A percentile compares a stretch with the other conserved stretches of the same genome.
phyloP scores from a whole-genome alignment of 495 filamentous ascomycete genomes.

The Aspergillus bertholletiae region DNA sequence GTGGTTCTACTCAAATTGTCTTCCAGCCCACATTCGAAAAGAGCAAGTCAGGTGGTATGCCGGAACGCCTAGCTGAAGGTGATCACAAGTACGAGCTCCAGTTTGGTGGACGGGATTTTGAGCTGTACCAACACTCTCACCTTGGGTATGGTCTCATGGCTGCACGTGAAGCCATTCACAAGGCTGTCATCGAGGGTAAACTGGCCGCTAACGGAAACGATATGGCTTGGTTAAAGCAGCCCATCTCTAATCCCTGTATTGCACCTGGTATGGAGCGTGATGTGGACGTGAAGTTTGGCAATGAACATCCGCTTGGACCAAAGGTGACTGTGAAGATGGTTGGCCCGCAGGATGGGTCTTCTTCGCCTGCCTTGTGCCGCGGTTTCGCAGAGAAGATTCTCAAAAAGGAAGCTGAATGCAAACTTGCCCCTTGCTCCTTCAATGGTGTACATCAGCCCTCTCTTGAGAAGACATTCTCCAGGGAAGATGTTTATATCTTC shows the following conservation, averaged over 20 bases:
- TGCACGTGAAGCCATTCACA: conserved; percentile 82
- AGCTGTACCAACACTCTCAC: conserved; percentile 98
- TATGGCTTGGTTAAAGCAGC: conserved; percentile 54
- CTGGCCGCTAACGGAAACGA: conserved; percentile 44
- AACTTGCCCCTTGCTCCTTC: conserved; percentile 90
- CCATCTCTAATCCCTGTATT: conserved; percentile 87
- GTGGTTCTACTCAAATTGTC: conserved; percentile 96
- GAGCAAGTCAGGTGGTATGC: conserved; percentile 75
- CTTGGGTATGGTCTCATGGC: conserved; percentile 96
- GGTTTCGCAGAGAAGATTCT: conserved; percentile 85
- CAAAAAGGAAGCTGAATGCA: conserved; percentile 79
- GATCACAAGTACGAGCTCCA: conserved; percentile 95
- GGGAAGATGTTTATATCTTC: conserved; percentile 92
- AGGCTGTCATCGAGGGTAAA: conserved; percentile 61
- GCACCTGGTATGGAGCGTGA: conserved; percentile 68
- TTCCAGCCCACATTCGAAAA: conserved; percentile 93
- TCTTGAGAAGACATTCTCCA: conserved; percentile 85
- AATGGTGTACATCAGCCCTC: conserved; percentile 93
- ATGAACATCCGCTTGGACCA: conserved; percentile 57
- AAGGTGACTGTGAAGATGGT: conserved; percentile 74
- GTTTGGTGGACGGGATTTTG: conserved; percentile 87
- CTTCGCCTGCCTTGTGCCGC: conserved; percentile 82
- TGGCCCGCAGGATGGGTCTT: conserved; percentile 61
- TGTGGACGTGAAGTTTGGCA: conserved; percentile 63
- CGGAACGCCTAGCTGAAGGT: conserved; percentile 76